Percentiles rank a stretch among this genome's conserved stretches.
Evolutionary conservation across 805 yeast species (phyloP).

Genomic region (Cyberlindnera xishuangbannaensis): DNA sequence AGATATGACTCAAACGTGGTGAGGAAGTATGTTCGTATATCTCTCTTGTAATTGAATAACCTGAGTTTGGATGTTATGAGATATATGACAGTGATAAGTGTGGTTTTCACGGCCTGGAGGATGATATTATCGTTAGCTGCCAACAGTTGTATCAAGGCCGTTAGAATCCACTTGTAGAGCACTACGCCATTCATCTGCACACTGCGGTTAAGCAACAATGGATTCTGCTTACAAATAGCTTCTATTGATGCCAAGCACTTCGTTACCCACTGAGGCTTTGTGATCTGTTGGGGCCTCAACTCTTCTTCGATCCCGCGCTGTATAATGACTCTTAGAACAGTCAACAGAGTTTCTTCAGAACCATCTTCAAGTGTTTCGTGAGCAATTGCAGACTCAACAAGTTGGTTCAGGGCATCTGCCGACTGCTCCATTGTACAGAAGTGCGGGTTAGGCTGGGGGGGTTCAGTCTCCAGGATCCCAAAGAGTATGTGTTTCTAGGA

Average conservation of each 20-base stretch:
- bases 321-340: constrained; percentile 18
- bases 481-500: neutral
- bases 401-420: constrained; percentile 15
- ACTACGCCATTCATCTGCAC: constrained; percentile 3
- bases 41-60: constrained; percentile 18
- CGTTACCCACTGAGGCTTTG: constrained; percentile 13
- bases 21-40: constrained; percentile 14
- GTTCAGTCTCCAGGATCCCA: neutral
- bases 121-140: constrained; percentile 12
- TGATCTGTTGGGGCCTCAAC: constrained; percentile 8
- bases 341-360: constrained; percentile 17
- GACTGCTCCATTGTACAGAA: constrained; percentile 5
- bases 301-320: constrained; percentile 18
- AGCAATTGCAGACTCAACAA: constrained; percentile 13
- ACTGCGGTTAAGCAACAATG: constrained; percentile 16
- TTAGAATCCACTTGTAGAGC: constrained; percentile 20
- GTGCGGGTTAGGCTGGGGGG: neutral
- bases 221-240: constrained; percentile 18
- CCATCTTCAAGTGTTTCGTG: constrained; percentile 13
- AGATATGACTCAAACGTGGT: constrained; percentile 12
- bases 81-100: constrained; percentile 19
- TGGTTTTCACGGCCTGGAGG: constrained; percentile 14
- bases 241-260: constrained; percentile 21
- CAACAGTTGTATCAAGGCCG: constrained; percentile 16
- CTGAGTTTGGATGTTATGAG: constrained; percentile 17